Percentiles rank a stretch among this genome's conserved stretches.
These are phyloP conservation scores for Thalassiosira hispida DNA, from an alignment of 352 stramenopile species.

Conservation along the genomic window DNA sequence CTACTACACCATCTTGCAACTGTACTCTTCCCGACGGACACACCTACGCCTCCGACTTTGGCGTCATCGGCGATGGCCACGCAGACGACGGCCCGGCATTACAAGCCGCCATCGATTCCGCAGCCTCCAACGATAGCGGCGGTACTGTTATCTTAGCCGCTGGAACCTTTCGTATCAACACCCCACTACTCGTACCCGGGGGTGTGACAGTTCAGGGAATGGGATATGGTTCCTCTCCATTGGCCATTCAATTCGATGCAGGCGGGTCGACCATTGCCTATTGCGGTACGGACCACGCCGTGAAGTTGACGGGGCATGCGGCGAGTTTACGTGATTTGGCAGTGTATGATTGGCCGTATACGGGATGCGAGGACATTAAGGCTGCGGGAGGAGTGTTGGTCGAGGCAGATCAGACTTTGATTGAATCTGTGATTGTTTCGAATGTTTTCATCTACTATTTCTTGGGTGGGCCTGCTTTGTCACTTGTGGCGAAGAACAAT, in stretches of 20 bases:
- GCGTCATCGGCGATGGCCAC: constrained; percentile 24
- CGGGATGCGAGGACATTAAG: constrained; percentile 26
- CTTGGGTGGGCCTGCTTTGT: constrained; percentile 32
- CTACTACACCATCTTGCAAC: too few species aligned
- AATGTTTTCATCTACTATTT: constrained; percentile 58
- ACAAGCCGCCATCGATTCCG: constrained; percentile 33
- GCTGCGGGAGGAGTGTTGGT: constrained; percentile 38
- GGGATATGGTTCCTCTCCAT: constrained; percentile 34
- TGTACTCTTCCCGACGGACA: neutral
- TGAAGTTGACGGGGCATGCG: constrained; percentile 27
- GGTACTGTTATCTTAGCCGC: constrained; percentile 23
- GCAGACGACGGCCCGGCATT: constrained; percentile 28
- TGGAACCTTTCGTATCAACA: constrained; percentile 33
- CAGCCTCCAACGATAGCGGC: constrained; percentile 15
- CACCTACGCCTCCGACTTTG: constrained; percentile 30
- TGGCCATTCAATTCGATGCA: constrained; percentile 40
- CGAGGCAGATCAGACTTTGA: constrained; percentile 16
- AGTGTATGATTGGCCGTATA: constrained; percentile 44
- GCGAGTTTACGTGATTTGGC: constrained; percentile 25
- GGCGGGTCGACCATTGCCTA: constrained; percentile 32
- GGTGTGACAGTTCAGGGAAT: constrained; percentile 33
- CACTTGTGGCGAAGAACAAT: constrained; percentile 31
- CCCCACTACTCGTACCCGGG: constrained; percentile 18
- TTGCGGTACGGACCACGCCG: constrained; percentile 38
- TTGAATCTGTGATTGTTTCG: constrained; percentile 41